Percentiles rank a stretch among this genome's conserved stretches.
These are phyloP conservation scores for Beauveria sp. DNA, from an alignment of 2,329 filamentous ascomycete species.

Conservation along the genomic window DNA sequence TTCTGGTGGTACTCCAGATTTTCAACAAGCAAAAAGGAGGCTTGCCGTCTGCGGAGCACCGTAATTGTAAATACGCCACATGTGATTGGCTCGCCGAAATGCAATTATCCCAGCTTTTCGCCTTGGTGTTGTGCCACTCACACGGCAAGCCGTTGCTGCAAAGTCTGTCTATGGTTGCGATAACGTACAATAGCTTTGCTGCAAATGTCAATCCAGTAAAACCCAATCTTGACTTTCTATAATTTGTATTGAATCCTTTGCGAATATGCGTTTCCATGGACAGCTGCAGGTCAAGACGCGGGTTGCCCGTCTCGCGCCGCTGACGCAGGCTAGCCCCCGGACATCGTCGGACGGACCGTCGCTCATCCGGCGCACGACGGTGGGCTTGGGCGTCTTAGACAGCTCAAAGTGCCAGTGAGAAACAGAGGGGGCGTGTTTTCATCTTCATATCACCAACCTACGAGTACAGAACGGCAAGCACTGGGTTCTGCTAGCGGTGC, in stretches of 20 bases:
- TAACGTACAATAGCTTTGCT: too few relatives aligned
- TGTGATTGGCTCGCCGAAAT: background rate
- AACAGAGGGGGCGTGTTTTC: background rate
- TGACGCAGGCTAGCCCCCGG: background rate
- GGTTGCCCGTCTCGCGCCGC: background rate
- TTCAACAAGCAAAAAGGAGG: background rate
- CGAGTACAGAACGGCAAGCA: background rate
- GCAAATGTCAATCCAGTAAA: too few relatives aligned
- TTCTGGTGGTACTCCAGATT: background rate
- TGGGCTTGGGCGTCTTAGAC: background rate
- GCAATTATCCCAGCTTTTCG: background rate
- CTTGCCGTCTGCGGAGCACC: background rate
- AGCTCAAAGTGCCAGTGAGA: background rate
- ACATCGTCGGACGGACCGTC: slow-evolving; percentile 6
- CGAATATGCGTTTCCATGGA: too few relatives aligned
- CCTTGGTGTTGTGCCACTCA: background rate
- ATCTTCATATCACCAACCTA: background rate
- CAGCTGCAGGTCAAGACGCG: too few relatives aligned
- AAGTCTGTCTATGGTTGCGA: too few relatives aligned
- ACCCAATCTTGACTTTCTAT: too few relatives aligned
- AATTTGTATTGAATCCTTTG: too few relatives aligned
- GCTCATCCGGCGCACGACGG: background rate
- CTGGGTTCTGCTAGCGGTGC: background rate
- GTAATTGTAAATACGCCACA: background rate
- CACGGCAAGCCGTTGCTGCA: background rate